A percentile compares a stretch with the other conserved stretches of the same genome.
Evolutionary conservation across 352 stramenopile species (phyloP).

Genomic region (Pythium folliculosum): DNA sequence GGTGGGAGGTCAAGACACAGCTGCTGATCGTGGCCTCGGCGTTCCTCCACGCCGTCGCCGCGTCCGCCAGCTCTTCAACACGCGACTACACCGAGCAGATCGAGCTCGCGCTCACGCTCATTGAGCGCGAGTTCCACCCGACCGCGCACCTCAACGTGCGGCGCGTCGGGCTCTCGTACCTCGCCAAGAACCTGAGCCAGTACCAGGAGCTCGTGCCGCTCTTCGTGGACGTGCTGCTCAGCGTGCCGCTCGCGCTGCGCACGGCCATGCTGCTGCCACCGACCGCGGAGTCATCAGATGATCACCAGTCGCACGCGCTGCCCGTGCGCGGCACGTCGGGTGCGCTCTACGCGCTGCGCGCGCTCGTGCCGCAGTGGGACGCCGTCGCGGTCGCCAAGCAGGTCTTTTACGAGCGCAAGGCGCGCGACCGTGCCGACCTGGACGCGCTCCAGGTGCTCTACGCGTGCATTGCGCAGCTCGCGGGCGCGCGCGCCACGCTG

Average conservation of each 20-base stretch:
- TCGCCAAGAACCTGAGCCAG: conserved; percentile 53
- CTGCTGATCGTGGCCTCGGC: conserved; percentile 65
- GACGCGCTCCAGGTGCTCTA: conserved; percentile 53
- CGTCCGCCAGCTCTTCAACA: conserved; percentile 12
- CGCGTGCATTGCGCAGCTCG: conserved; percentile 59
- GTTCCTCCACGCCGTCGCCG: conserved; percentile 45
- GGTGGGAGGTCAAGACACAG: conserved; percentile 88
- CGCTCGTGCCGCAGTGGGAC: conserved; percentile 59
- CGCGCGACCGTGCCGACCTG: conserved; percentile 31
- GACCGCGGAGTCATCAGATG: no score
- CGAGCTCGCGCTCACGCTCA: conserved; percentile 63
- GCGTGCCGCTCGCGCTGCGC: conserved; percentile 46
- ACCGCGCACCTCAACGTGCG: conserved; percentile 54
- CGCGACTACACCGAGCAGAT: conserved; percentile 68
- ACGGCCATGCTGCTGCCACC: conserved; percentile 37
- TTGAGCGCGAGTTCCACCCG: conserved; percentile 77
- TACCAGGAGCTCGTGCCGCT: conserved; percentile 81
- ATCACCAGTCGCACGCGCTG: conserved; percentile 28
- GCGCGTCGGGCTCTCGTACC: conserved; percentile 56
- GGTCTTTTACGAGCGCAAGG: conserved; percentile 69
- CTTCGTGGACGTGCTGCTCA: conserved; percentile 77
- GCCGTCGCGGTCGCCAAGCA: conserved; percentile 69
- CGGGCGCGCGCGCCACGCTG: conserved; percentile 5
- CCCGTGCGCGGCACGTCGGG: conserved; percentile 58
- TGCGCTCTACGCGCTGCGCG: conserved; percentile 46